Percentiles rank a stretch among this genome's conserved stretches.
phyloP scores from a whole-genome alignment of 495 filamentous ascomycete species.

The Xanthoparmelia taractica region DNA sequence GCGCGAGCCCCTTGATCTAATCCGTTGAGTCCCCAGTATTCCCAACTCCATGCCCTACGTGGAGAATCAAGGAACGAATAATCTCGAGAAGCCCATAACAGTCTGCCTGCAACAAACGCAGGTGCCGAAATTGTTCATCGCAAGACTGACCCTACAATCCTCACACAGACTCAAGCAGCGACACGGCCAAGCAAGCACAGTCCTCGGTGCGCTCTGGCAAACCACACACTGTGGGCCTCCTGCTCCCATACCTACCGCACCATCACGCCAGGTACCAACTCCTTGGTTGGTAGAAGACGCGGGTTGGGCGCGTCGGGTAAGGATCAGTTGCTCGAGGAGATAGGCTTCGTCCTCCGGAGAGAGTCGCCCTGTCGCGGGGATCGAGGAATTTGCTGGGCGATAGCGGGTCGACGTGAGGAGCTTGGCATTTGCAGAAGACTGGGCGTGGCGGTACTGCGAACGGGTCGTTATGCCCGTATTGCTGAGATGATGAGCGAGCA shows the following conservation, averaged over 20 bases:
- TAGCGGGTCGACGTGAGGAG: conserved; percentile 50
- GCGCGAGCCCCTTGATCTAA: not conserved
- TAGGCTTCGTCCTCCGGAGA: conserved; percentile 68
- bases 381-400: conserved; percentile 22
- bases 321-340: conserved; percentile 73
- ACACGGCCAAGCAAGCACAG: conserved; percentile 93
- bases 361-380: conserved; percentile 29
- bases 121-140: conserved; percentile 92
- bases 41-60: not conserved
- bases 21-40: not conserved
- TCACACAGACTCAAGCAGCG: conserved; percentile 90
- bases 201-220: conserved; percentile 79
- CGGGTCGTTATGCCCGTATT: conserved; percentile 69
- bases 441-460: conserved; percentile 58
- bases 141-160: conserved; percentile 85
- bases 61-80: conserved; percentile 71
- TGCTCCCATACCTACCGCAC: conserved; percentile 61
- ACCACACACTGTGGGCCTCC: conserved; percentile 86
- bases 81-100: conserved; percentile 74
- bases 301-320: conserved; percentile 47
- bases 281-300: conserved; percentile 21
- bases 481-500: conserved; percentile 72
- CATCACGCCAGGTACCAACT: conserved; percentile 51
- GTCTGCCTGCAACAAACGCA: conserved; percentile 89
- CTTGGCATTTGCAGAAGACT: conserved; percentile 56